Evolutionary conservation across 2,329 filamentous ascomycete genomes (phyloP).

Genomic region (Hypoxylon sp.): DNA sequence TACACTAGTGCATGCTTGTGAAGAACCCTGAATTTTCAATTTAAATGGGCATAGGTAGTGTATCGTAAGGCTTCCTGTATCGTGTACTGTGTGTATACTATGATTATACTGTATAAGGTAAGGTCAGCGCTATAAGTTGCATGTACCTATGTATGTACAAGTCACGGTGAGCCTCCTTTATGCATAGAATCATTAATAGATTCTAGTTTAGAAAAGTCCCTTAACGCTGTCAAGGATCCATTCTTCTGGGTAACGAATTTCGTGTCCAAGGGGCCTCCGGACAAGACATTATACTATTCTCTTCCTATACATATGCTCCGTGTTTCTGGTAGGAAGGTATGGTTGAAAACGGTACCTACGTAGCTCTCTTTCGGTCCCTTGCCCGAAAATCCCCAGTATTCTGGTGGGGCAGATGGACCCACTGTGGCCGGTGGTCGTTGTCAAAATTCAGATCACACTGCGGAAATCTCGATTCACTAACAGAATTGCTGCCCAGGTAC

Average conservation of each 20-base stretch:
- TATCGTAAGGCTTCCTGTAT: slow-evolving; percentile 6
- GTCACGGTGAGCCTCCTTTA: slow-evolving; percentile 17
- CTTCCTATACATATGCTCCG: slow-evolving; percentile 1
- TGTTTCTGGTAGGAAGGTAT: slow-evolving; percentile 2
- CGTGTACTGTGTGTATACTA: slow-evolving; percentile 10
- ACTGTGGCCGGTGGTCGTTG: slow-evolving; percentile 19
- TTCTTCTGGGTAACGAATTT: slow-evolving; percentile 7
- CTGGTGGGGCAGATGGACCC: slow-evolving; percentile 11
- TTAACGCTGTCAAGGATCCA: slow-evolving; percentile 5
- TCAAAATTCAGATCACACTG: slow-evolving; percentile 15
- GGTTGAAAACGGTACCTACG: slow-evolving; percentile 14
- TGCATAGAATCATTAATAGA: slow-evolving; percentile 2
- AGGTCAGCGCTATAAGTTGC: slow-evolving; percentile 6
- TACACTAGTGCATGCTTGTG: slow-evolving; percentile 16
- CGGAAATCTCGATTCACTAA: slow-evolving; percentile 32
- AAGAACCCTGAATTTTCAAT: slow-evolving; percentile 31
- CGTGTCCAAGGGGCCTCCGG: slow-evolving; percentile 17
- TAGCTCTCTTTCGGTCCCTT: slow-evolving; percentile 21
- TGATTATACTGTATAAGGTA: neutral
- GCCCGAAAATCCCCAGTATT: slow-evolving; percentile 18
- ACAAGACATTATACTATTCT: slow-evolving; percentile 8
- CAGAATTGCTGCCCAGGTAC: slow-evolving; percentile 22
- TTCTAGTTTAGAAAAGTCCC: neutral
- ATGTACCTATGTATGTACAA: no score
- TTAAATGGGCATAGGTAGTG: neutral